Conservation (phyloP, 2,329 filamentous ascomycete species). For the Sordariomycetes sp. region DNA sequence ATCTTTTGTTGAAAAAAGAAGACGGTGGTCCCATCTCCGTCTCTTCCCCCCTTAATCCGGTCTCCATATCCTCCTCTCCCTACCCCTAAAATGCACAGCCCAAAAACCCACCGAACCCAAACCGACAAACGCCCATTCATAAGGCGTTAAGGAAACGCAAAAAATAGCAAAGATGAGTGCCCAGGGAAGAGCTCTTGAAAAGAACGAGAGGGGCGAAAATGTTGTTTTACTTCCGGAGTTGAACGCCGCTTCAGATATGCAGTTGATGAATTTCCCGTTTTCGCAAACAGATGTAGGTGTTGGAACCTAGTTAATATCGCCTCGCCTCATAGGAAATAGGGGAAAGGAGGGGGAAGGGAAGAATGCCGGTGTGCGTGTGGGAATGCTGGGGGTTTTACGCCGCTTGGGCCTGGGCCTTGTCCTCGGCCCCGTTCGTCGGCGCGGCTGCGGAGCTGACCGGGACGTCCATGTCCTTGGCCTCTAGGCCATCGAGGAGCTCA, state of each 20-base stretch:
- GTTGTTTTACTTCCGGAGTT: neutral
- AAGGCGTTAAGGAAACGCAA: slow-evolving; percentile 2
- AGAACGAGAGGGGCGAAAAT: slow-evolving; percentile 1
- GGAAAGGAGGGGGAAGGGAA: neutral
- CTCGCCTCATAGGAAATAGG: neutral
- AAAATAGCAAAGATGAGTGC: slow-evolving; percentile 1
- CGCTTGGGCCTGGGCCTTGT: neutral
- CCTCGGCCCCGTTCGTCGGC: slow-evolving; percentile 5
- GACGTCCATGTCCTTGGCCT: slow-evolving; percentile 52
- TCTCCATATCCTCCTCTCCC: neutral
- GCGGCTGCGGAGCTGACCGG: slow-evolving; percentile 1
- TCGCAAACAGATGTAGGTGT: neutral
- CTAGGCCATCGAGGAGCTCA: slow-evolving; percentile 69
- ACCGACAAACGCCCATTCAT: slow-evolving; percentile 4
- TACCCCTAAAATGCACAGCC: neutral
- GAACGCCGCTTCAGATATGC: slow-evolving; percentile 7
- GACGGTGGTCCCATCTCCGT: neutral
- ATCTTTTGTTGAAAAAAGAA: slow-evolving; percentile 8
- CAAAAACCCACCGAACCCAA: neutral
- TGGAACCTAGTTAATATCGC: slow-evolving; percentile 1
- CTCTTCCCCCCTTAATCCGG: neutral
- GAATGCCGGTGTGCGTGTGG: too few species aligned
- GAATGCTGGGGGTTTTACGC: neutral
- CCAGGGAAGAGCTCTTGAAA: neutral
- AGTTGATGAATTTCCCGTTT: slow-evolving; percentile 5